Conservation (phyloP, 306 rosid species). For the Medicago truncatula region MtrunA17r5.0-ANR NC_053043.1:6132001-6132500, state of each 20-base stretch:
- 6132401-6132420: too few species aligned
- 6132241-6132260: background rate
- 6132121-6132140: background rate
- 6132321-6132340: background rate
- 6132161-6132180: too few species aligned
- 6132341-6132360: background rate
- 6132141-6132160: background rate
- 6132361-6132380: background rate
- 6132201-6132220: background rate
- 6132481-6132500: too few species aligned
- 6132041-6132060: constrained; percentile 5
- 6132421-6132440: too few species aligned
- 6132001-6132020: constrained; percentile 27
- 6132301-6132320: background rate
- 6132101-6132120: background rate
- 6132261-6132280: background rate
- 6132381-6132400: too few species aligned
- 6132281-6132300: background rate
- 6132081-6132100: background rate
- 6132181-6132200: too few species aligned
- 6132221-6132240: background rate
- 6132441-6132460: too few species aligned
- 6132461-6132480: too few species aligned
- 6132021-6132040: constrained; percentile 17
- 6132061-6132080: background rate